Base-by-base conservation (phyloP, 768 basidiomycete species). In the Mycena kentingensis region DNA sequence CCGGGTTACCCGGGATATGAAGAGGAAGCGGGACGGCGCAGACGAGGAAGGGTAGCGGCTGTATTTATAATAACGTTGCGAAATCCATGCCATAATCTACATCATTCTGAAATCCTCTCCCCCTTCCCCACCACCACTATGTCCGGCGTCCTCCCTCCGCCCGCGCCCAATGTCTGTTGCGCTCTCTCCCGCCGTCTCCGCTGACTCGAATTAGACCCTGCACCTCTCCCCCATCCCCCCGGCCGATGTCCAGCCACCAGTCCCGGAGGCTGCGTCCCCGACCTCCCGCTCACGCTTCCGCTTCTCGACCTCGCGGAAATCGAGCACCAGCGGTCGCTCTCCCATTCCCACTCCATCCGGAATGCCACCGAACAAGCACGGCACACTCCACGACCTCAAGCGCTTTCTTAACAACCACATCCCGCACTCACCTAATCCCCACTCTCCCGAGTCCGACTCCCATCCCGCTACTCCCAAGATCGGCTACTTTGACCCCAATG, bases 341-440 rank as follows among this genome's bases (percentile, higher is more conserved):
- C 63, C 70, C 49, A 44, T 28, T 16, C 49, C 56, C 41, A 36
- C 55, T 6, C 31, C 27, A 21, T 52, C 60, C 6, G 55, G 42
- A 18, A 13, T 45, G 35, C 64, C 56, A 46, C 50, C 56, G 52
- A 64, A 38, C 60, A 75, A 78, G 51, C 79, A 79, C 55, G 88
- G 92, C 0, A 88, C 93, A 2, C 80, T 98, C 45, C 85, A 90
- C 71, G 95, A 98, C 70, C 84, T 98, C 64, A 93, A 93, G 67
- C 89, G 94, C 25, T 97, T 98, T 75, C 81, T 99, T 57, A 91
- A 96, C 73, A 83, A 90, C 71, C 93, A 96, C 72, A 85, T 96
- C 43, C 84, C 84, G 52, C 84, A 88, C 62, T 73, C 73, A 39
- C 65, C 70, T 32, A 70, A 70, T 51, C 56, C 66, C 42, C 68